Base-by-base conservation (phyloP, 2,329 filamentous ascomycete species). In the Colletotrichum tropicicola region DNA sequence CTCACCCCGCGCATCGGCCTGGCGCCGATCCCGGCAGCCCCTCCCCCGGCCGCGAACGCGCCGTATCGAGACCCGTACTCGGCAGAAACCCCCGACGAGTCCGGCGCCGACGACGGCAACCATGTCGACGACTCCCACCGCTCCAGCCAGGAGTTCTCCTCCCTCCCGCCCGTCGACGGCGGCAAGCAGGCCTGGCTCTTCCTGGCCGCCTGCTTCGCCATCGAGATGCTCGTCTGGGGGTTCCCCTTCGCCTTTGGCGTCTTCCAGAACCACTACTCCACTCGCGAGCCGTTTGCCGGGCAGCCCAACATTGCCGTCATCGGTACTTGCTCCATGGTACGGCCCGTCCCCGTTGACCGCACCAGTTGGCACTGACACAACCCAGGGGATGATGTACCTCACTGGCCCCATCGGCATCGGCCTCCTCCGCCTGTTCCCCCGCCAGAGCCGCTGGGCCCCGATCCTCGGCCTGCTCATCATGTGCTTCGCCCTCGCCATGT, bases 171-270 rank as follows among this genome's bases (percentile, higher is more conserved):
- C 5, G 77, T 73, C 4, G 78, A 80, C 62, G 66, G 71, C 13
- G 78, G 78, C 7, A 78, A 74, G 44, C 73, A 78, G 41, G 78
- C 78, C 4, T 80, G 74, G 68, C 70, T 74, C 1, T 72, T 74
- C 59, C 68, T 74, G 5, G 69, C 71, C 3, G 71, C 71, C 1
- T 70, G 67, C 28, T 87, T 85, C 68, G 72, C 82, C 27, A 77
- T 88, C 44, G 85, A 87, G 71, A 82, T 80, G 25, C 73, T 87
- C 3, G 79, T 87, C 47, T 87, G 85, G 84, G 85, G 89, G 2
- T 91, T 92, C 60, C 87, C 89, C 0, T 89, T 89, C 59, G 83
- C 88, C 0, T 93, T 89, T 72, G 91, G 90, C 44, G 83, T 93
- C 23, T 92, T 93, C 71, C 89, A 92, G 69, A 83, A 89, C 54